These are phyloP conservation scores for Geotrichum reessii DNA, from an alignment of 1,139 yeast genomes.

Conservation along the genomic window DNA sequence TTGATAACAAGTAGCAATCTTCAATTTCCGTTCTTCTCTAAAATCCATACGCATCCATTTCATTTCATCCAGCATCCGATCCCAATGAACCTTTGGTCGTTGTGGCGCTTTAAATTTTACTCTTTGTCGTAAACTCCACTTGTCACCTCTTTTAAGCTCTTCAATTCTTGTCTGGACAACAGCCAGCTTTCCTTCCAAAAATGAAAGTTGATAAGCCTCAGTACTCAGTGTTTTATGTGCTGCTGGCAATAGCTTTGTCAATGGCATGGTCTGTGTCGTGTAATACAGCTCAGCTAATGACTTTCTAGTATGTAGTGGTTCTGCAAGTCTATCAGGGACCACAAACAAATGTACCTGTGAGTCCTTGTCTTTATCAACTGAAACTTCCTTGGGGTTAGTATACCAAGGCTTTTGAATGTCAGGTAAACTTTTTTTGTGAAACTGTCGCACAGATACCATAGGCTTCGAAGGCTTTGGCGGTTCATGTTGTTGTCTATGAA, in stretches of 20 bases:
- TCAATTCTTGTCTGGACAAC: slow-evolving; percentile 91
- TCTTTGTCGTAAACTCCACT: slow-evolving; percentile 92
- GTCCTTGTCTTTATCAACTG: slow-evolving; percentile 19
- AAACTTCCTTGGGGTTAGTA: slow-evolving; percentile 20
- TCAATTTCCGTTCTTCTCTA: slow-evolving; percentile 62
- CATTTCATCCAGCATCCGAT: slow-evolving; percentile 66
- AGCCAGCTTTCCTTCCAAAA: slow-evolving; percentile 88
- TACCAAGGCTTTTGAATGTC: slow-evolving; percentile 20
- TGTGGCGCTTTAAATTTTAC: slow-evolving; percentile 65
- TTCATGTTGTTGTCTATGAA: not conserved
- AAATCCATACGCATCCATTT: slow-evolving; percentile 83
- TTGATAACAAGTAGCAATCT: slow-evolving; percentile 61
- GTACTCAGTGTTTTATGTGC: slow-evolving; percentile 84
- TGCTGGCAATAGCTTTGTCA: slow-evolving; percentile 72
- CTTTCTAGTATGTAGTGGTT: slow-evolving; percentile 31
- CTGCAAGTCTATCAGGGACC: slow-evolving; percentile 36
- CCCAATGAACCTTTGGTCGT: slow-evolving; percentile 59
- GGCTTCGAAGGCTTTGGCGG: not conserved
- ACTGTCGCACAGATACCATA: slow-evolving; percentile 15
- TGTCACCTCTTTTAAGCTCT: slow-evolving; percentile 76
- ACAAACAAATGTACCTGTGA: slow-evolving; percentile 32
- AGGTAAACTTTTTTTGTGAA: slow-evolving; percentile 13
- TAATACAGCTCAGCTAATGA: slow-evolving; percentile 83
- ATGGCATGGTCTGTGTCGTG: slow-evolving; percentile 80
- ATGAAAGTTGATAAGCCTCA: slow-evolving; percentile 74